Conservation (phyloP, 495 filamentous ascomycete species). For the Penicillium canariense region DNA sequence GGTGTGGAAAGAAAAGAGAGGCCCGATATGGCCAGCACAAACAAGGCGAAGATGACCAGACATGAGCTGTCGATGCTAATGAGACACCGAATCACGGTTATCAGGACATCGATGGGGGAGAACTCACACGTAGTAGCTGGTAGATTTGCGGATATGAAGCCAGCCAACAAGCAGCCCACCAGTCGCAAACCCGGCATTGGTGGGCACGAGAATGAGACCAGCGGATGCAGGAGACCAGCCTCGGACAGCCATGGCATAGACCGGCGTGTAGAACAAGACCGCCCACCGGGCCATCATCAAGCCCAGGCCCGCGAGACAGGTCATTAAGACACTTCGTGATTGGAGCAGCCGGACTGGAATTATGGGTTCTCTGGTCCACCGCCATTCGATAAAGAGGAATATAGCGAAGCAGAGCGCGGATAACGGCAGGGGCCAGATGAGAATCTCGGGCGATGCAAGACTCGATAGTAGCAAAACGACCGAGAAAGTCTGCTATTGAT, state of each 20-base stretch:
- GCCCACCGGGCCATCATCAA: constrained; percentile 76
- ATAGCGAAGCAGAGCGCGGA: constrained; percentile 50
- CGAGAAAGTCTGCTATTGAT: constrained; percentile 35
- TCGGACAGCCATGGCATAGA: constrained; percentile 69
- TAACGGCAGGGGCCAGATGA: constrained; percentile 53
- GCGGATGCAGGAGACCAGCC: constrained; percentile 62
- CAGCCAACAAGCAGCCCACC: constrained; percentile 68
- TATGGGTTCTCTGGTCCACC: constrained; percentile 60
- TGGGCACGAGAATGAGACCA: constrained; percentile 70
- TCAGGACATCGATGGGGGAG: neutral
- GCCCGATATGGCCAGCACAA: constrained; percentile 47
- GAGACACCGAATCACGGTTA: neutral
- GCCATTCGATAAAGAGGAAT: constrained; percentile 61
- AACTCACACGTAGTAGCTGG: constrained; percentile 60
- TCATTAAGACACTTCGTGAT: constrained; percentile 62
- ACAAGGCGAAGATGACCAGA: constrained; percentile 52
- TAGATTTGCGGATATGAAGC: constrained; percentile 64
- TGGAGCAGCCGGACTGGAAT: constrained; percentile 64
- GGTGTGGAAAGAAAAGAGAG: constrained; percentile 53
- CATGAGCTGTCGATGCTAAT: constrained; percentile 38
- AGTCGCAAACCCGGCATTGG: constrained; percentile 68
- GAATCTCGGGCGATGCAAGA: constrained; percentile 57
- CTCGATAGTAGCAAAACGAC: constrained; percentile 65
- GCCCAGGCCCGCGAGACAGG: constrained; percentile 64
- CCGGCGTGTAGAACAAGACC: constrained; percentile 74